Conservation (phyloP, 768 basidiomycete species). For the Tricholoma sp. region DNA sequence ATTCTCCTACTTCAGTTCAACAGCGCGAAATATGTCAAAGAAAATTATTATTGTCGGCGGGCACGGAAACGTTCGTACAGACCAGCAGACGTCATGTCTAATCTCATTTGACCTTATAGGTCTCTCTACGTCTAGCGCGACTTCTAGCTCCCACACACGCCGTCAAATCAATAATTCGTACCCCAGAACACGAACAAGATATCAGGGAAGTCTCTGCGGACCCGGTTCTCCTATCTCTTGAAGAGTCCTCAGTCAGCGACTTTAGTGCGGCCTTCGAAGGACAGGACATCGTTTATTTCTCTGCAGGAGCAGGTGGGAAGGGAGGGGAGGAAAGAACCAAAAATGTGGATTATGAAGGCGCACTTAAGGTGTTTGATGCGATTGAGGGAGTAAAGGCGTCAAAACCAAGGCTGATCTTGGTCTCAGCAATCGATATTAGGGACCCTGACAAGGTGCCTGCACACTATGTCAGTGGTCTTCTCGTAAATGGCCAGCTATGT, state of each 20-base stretch:
- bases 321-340: conserved; percentile 51
- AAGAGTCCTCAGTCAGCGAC: conserved; percentile 39
- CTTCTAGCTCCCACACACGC: conserved; percentile 38
- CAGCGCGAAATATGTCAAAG: conserved; percentile 21
- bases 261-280: conserved; percentile 43
- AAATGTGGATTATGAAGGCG: conserved; percentile 58
- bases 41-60: conserved; percentile 50
- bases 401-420: conserved; percentile 52
- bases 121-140: conserved; percentile 46
- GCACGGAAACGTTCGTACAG: conserved; percentile 41
- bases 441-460: conserved; percentile 43
- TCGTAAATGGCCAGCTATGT: not conserved
- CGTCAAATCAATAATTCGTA: conserved; percentile 55
- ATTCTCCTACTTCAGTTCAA: not conserved
- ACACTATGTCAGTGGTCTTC: conserved; percentile 41
- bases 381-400: conserved; percentile 43
- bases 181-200: conserved; percentile 38
- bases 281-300: conserved; percentile 41
- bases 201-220: conserved; percentile 37
- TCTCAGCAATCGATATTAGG: conserved; percentile 56
- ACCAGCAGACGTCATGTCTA: not conserved
- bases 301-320: conserved; percentile 52
- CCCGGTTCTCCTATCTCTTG: conserved; percentile 53
- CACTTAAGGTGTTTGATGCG: conserved; percentile 66
- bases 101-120: conserved; percentile 17